Conservation (phyloP, 139 green algal genomes). For the Chlamydomonas asymmetrica region DNA sequence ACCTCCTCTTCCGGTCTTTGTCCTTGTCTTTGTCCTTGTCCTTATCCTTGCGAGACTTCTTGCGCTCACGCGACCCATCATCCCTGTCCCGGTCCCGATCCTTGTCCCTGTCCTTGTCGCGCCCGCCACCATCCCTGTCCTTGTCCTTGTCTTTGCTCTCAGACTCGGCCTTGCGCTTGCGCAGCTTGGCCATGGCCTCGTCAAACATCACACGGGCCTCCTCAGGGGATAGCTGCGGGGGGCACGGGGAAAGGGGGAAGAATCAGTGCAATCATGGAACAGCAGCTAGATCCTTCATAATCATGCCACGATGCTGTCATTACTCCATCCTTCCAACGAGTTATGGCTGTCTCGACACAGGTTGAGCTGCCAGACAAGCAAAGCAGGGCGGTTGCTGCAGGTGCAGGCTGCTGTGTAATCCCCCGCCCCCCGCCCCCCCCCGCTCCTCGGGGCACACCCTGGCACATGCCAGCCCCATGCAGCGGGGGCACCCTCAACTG, state of each 20-base stretch:
- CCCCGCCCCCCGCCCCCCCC: no score
- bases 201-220: slow-evolving; percentile 55
- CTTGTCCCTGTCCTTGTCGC: neutral
- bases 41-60: slow-evolving; percentile 5
- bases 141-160: slow-evolving; percentile 6
- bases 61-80: slow-evolving; percentile 35
- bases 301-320: neutral
- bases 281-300: neutral
- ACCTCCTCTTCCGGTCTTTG: slow-evolving; percentile 21
- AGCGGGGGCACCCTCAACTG: no score
- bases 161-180: slow-evolving; percentile 7
- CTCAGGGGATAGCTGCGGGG: slow-evolving; percentile 39
- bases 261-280: no score
- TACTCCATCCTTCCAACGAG: no score
- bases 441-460: no score
- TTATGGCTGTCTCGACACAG: no score
- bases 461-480: no score
- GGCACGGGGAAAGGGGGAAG: no score
- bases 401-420: no score
- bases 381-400: no score
- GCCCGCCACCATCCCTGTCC: neutral
- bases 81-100: slow-evolving; percentile 39
- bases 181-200: slow-evolving; percentile 48
- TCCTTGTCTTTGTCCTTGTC: slow-evolving; percentile 29
- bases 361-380: no score